A percentile compares a stretch with the other conserved stretches of the same genome.
phyloP scores from a whole-genome alignment of 441 rosid species.

The Adansonia gregorii region DNA sequence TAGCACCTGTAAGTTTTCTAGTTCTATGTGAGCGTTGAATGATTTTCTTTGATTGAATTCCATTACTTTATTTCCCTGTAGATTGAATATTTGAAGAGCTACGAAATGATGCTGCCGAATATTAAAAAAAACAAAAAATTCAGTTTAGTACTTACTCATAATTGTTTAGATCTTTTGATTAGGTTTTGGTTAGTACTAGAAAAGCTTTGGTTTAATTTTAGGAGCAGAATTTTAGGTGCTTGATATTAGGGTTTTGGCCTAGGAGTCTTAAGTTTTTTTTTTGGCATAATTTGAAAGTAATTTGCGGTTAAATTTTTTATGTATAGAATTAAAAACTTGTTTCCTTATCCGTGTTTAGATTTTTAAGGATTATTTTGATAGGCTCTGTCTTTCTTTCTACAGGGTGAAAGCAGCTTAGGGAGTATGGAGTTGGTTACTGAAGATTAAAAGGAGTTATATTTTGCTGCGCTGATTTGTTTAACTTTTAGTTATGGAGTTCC shows the following conservation, averaged over 20 bases:
- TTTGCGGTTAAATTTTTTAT: neutral
- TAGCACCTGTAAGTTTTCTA: constrained; percentile 27
- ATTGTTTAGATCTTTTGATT: neutral
- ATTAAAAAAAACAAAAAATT: neutral
- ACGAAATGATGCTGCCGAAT: neutral
- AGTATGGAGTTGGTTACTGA: constrained; percentile 16
- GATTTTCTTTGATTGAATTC: neutral
- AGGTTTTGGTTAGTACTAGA: neutral
- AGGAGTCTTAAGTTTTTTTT: constrained; percentile 6
- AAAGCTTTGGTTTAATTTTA: neutral
- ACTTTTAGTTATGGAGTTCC: constrained; percentile 29
- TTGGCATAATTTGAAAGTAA: neutral
- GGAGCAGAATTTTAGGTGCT: neutral
- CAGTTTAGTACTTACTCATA: constrained; percentile 5
- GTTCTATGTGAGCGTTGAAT: neutral
- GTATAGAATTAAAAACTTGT: neutral
- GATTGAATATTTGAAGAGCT: neutral
- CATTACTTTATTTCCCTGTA: neutral
- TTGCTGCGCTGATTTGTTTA: constrained; percentile 18
- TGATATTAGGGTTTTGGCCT: constrained; percentile 35
- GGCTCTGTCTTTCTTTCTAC: constrained; percentile 27
- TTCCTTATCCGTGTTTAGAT: neutral
- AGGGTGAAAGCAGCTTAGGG: constrained; percentile 25
- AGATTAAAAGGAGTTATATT: constrained; percentile 14
- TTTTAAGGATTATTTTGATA: constrained; percentile 11